Conservation (phyloP, 2,329 filamentous ascomycete species). For the Rutstroemia sp. region DNA sequence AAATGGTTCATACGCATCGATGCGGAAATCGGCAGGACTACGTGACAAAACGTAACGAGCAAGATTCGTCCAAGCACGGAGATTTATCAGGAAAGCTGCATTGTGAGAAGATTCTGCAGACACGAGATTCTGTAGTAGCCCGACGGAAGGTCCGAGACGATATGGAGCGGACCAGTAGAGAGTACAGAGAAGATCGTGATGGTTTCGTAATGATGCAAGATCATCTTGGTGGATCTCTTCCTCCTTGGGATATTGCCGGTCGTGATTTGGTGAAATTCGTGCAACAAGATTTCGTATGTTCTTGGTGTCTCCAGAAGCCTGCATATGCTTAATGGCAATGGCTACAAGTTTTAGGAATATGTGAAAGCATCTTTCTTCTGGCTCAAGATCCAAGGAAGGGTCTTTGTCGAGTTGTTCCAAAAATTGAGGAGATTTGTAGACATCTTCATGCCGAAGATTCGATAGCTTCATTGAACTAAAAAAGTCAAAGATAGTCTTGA, state of each 20-base stretch:
- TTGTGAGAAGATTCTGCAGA: conserved; percentile 54
- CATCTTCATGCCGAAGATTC: conserved; percentile 58
- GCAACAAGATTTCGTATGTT: conserved; percentile 55
- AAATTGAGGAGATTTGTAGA: conserved; percentile 52
- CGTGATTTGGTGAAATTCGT: conserved; percentile 58
- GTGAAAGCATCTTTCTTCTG: conserved; percentile 57
- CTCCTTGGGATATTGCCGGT: conserved; percentile 57
- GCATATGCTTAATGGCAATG: conserved; percentile 46
- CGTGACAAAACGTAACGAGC: conserved; percentile 49
- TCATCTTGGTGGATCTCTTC: conserved; percentile 52
- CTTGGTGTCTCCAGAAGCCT: conserved; percentile 40
- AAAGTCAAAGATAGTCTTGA: conserved; percentile 60
- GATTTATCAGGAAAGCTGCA: conserved; percentile 56
- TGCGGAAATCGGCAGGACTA: conserved; percentile 30
- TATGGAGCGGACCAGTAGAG: conserved; percentile 57
- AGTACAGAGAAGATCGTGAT: conserved; percentile 60
- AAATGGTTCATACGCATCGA: conserved; percentile 41
- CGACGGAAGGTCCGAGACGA: conserved; percentile 44
- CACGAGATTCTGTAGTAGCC: conserved; percentile 53
- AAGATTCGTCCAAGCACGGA: conserved; percentile 56
- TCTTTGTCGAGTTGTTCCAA: conserved; percentile 44
- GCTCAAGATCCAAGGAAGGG: conserved; percentile 41
- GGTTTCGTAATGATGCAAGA: conserved; percentile 57
- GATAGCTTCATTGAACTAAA: conserved; percentile 55
- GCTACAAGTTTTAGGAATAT: conserved; percentile 59